A percentile compares a stretch with the other conserved stretches of the same genome.
Conservation (phyloP, 2,329 filamentous ascomycete genomes). For the Beauveria asiatica region DNA sequence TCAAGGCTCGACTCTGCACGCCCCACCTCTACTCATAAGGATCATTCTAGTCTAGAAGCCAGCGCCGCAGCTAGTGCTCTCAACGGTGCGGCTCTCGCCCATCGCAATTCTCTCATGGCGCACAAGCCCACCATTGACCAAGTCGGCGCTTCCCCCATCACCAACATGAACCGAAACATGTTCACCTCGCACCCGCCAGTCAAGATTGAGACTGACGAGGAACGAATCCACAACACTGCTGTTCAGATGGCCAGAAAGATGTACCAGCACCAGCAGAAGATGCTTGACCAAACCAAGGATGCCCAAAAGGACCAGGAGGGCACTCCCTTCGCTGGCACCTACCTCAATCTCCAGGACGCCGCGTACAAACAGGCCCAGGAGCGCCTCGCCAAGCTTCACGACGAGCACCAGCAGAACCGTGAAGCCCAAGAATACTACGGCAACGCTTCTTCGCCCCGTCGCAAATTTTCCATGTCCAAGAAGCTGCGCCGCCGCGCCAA, state of each 20-base stretch:
- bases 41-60: conserved; percentile 42
- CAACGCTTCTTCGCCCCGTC: conserved; percentile 31
- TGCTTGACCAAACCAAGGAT: conserved; percentile 42
- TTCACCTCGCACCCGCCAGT: conserved; percentile 70
- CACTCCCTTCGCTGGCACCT: conserved; percentile 40
- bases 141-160: conserved; percentile 57
- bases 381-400: conserved; percentile 69
- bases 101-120: conserved; percentile 40
- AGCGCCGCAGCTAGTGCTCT: conserved; percentile 61
- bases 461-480: conserved; percentile 42
- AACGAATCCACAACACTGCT: conserved; percentile 71
- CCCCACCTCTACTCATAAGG: conserved; percentile 14
- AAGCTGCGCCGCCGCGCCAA: conserved; percentile 55
- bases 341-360: conserved; percentile 68
- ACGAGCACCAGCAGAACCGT: conserved; percentile 54
- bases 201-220: conserved; percentile 64
- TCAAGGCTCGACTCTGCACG: conserved; percentile 30
- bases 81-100: conserved; percentile 62
- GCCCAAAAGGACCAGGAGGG: conserved; percentile 25
- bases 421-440: conserved; percentile 74
- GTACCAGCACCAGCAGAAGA: conserved; percentile 62
- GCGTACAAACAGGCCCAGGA: conserved; percentile 82
- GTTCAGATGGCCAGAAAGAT: conserved; percentile 85
- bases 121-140: conserved; percentile 41
- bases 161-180: conserved; percentile 64